Evolutionary conservation across 169 alveolate genomes (phyloP), one percentile per base, ranked within the genome.

Genomic region (Plasmodium gonderi): DNA sequence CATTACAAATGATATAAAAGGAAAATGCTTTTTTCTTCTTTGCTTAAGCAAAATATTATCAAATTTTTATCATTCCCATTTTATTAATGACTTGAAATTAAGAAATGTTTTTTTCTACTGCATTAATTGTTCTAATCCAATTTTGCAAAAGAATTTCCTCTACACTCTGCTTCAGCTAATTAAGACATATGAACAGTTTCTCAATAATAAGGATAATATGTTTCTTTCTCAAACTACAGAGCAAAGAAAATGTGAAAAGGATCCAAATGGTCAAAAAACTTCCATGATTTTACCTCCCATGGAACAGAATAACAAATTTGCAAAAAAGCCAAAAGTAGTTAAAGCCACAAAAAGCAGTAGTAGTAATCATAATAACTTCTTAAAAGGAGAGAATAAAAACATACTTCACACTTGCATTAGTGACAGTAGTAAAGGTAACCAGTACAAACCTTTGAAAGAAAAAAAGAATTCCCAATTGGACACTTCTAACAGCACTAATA

Each of bases 41-140:
- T 90, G 94, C 31, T 49, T 90, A 65, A 29, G 74, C 40, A 90
- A 90, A 78, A 90, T 90, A 8, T 67, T 90, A 23, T 90, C 91
- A 17, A 90, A 90, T 26, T 90, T 77, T 78, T 51, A 90, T 51
- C 45, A 90, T 36, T 90, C 94, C n/a, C 94, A 90, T 78, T 79
- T 77, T 77, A 67, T 79, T 65, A 90, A 78, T 20, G 94, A 90
- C 38, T 36, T 87, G 45, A 75, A 87, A 38, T 20, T 87, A 40
- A 87, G 93, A 60, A 75, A 87, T 87, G 78, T 87, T 23, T 74
- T 87, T 12, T 87, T 75, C 29, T 87, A 40, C 23, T 87, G 93
- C 36, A 87, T 87, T 11, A 64, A 87, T 38, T 23, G 45, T 0
- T 72, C 23, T 33, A 87, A 87, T 29, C 38, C 93, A 0, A n/a